Percentiles rank a stretch among this genome's conserved stretches.
Evolutionary conservation across 495 filamentous ascomycete species (phyloP).

Genomic region (Penicillium dipodomyicola): DNA sequence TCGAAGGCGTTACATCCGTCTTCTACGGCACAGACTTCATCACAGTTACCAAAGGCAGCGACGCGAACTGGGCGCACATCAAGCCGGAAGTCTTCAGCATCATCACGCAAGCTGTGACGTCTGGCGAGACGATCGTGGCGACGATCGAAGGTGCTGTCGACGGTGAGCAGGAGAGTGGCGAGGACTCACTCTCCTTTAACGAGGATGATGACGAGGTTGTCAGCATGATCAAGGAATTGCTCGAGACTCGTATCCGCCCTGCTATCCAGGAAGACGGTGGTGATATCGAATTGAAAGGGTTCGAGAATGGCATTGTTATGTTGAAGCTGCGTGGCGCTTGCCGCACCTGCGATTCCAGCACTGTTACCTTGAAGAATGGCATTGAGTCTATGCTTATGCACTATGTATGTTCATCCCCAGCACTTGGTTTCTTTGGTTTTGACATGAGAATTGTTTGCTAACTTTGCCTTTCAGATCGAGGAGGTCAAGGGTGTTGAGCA

Average conservation of each 20-base stretch:
- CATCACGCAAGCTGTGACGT: slow-evolving; percentile 86
- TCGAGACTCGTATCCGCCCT: slow-evolving; percentile 91
- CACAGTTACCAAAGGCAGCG: slow-evolving; percentile 85
- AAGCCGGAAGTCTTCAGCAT: slow-evolving; percentile 93
- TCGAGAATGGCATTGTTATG: slow-evolving; percentile 78
- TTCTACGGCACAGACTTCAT: slow-evolving; percentile 96
- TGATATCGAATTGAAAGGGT: slow-evolving; percentile 91
- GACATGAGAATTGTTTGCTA: slow-evolving; percentile 27
- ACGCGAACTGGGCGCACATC: slow-evolving; percentile 89
- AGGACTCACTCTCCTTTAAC: slow-evolving; percentile 71
- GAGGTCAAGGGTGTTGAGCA: slow-evolving; percentile 93
- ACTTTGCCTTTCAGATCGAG: slow-evolving; percentile 63
- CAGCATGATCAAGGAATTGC: slow-evolving; percentile 96
- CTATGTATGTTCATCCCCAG: slow-evolving; percentile 49
- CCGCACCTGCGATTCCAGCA: slow-evolving; percentile 92
- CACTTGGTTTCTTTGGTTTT: neutral
- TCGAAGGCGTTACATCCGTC: slow-evolving; percentile 89
- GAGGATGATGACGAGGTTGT: slow-evolving; percentile 91
- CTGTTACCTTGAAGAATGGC: slow-evolving; percentile 90
- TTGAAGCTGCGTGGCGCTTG: slow-evolving; percentile 91
- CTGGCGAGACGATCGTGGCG: slow-evolving; percentile 77
- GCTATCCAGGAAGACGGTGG: slow-evolving; percentile 97
- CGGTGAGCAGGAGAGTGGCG: slow-evolving; percentile 51
- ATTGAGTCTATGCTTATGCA: slow-evolving; percentile 98
- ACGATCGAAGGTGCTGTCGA: slow-evolving; percentile 61